Evolutionary conservation across 257 asterid genomes (phyloP).

Genomic region (Ilex asprella): DNA sequence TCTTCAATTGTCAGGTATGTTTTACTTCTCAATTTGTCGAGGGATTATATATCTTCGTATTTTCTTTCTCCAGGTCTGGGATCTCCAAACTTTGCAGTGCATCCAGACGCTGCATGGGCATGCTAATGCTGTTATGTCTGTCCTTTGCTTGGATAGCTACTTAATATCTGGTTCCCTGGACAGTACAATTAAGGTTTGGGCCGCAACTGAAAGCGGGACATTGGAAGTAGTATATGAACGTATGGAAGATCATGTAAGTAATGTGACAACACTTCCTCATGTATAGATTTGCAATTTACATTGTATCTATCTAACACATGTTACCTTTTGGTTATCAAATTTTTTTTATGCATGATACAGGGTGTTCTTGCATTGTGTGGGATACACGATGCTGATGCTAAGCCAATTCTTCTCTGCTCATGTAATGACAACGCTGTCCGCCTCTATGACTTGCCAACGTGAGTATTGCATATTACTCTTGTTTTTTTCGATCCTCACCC

Average conservation of each 20-base stretch:
- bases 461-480: slow-evolving; percentile 10
- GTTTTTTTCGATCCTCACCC: too few species aligned
- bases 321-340: not conserved
- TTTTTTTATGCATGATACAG: slow-evolving; percentile 13
- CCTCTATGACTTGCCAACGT: slow-evolving; percentile 48
- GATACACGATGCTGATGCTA: slow-evolving; percentile 28
- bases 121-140: slow-evolving; percentile 32
- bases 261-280: not conserved
- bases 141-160: slow-evolving; percentile 47
- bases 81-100: slow-evolving; percentile 44
- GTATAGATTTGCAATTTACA: not conserved
- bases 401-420: slow-evolving; percentile 42
- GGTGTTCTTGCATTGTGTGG: slow-evolving; percentile 36
- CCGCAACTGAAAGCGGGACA: slow-evolving; percentile 28
- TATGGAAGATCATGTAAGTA: slow-evolving; percentile 36
- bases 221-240: slow-evolving; percentile 30
- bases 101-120: slow-evolving; percentile 46
- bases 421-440: slow-evolving; percentile 32
- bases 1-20: not conserved
- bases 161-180: slow-evolving; percentile 61
- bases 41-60: not conserved
- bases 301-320: not conserved
- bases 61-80: slow-evolving; percentile 45
- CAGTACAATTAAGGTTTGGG: slow-evolving; percentile 48
- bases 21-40: not conserved